Evolutionary conservation across 2,329 filamentous ascomycete species (phyloP), one percentile per base, ranked within the genome.

Genomic region (Neoascochyta sp.): DNA sequence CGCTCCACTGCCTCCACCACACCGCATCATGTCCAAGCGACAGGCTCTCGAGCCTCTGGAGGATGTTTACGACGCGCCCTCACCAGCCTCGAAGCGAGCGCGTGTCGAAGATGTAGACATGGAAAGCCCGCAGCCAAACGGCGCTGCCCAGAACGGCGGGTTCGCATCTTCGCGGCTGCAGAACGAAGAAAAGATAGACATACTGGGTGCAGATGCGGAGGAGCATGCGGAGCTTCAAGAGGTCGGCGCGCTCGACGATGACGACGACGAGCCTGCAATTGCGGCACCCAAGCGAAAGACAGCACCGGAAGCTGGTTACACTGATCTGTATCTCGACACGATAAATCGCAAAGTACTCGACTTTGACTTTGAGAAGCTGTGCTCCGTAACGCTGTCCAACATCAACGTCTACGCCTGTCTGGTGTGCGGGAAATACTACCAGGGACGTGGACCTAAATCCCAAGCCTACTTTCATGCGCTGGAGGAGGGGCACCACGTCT

Each of bases 391-490:
- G 18, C 75, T 98, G 6, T 95, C 89, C 27, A 96, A 96, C 62
- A 95, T 96, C 68, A 98, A 98, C 60, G 89, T 98, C 24, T 98
- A 98, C 63, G 92, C 92, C 7, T 98, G 92, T 56, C 76, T 98
- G 8, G 86, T 96, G 1, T 98, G 92, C 63, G 92, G 92, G n/a
- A 90, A 87, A 63, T 98, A 98, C 70, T 98, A 84, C 63, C 88
- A 95, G 64, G 92, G 92, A 30, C 78, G 92, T 50, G 92, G 92
- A 0, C 84, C 85, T 10, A 94, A 92, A 59, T 95, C 90, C 29
- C 85, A 95, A 65, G 92, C 92, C 51, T 98, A 98, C 67, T 95
- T 95, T 63, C 92, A 98, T 69, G 85, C 90, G 36, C 80, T 98
- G 39, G 90, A 98, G 54, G 83, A 93, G 49, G 86, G 83, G 41